Evolutionary conservation across 148 eudicot species (phyloP).

Genomic region (Tetragonia tetragonoides): DNA sequence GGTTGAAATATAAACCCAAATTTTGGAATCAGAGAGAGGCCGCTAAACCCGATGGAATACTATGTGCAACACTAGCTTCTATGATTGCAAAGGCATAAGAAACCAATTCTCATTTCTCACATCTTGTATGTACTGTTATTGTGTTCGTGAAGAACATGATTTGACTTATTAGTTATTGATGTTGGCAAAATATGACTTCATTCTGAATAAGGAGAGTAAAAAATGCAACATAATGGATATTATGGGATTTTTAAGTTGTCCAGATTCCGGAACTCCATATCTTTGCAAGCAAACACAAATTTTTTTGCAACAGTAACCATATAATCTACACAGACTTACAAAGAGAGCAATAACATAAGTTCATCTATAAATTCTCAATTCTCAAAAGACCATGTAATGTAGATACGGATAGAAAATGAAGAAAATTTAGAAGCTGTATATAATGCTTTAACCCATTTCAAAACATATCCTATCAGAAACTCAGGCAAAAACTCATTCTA

Average conservation of each 20-base stretch:
- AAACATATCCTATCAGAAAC: neutral
- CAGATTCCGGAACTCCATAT: neutral
- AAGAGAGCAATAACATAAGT: neutral
- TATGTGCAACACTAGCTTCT: neutral
- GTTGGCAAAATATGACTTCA: neutral
- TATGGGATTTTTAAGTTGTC: neutral
- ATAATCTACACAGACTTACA: neutral
- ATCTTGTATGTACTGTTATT: no score
- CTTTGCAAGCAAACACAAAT: neutral
- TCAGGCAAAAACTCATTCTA: neutral
- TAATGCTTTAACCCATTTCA: neutral
- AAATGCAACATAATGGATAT: neutral
- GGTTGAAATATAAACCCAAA: neutral
- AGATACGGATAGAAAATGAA: neutral
- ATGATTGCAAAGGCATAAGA: neutral
- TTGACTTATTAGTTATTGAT: neutral
- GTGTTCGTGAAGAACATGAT: neutral
- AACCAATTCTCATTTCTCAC: neutral
- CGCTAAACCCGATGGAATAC: no score
- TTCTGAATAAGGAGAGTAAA: neutral
- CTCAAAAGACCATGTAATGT: neutral
- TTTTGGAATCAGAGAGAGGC: neutral
- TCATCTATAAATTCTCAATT: neutral
- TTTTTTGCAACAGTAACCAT: neutral
- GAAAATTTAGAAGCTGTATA: neutral